Base-by-base conservation (phyloP, 2,329 filamentous ascomycete genomes). In the Talaromyces pinophilus region DNA sequence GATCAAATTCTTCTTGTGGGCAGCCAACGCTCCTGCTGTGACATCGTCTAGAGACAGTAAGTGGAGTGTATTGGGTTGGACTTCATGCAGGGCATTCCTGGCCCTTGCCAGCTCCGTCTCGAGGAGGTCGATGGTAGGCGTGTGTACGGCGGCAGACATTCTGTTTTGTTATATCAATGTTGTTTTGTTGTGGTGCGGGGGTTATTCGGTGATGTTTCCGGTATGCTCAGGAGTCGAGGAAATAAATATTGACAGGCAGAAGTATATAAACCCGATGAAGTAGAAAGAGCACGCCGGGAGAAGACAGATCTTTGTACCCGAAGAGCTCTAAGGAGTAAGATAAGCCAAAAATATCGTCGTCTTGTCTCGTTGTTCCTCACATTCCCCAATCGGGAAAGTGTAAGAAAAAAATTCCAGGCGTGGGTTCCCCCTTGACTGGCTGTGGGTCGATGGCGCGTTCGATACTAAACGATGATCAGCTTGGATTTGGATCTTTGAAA, bases 31-130 rank as follows among this genome's bases (percentile, higher is more conserved):
- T 22, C 77, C 75, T 38, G 75, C 71, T 48, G 78, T 76, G 66
- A 78, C 68, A 35, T 79, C 77, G 60, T 80, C 77, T 10, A 71
- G 67, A 25, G 72, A 67, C 40, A 74, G 70, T 62, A 72, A 69
- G 7, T 73, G 70, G 1, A 72, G 67, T 7, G 73, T 65, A 72
- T 77, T 72, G 17, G 77, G 75, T 62, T 80, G 77, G 50, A 81
- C 75, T 59, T 81, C 75, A 63, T 79, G 71, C 22, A 81, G 76
- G 42, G 79, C 77, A 46, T 76, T 76, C 50, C 77, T 76, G 42
- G 78, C 79, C 67, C 78, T 80, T 66, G 74, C 73, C 50, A 81
- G 72, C 70, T 81, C 79, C 3, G 75, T 74, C 67, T 81, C 78
- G 22, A 81, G 69, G 1, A 81, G 74, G 52, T 77, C 72, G 52